Evolutionary conservation across 768 basidiomycete genomes (phyloP).

Genomic region (Suillus luteus): DNA sequence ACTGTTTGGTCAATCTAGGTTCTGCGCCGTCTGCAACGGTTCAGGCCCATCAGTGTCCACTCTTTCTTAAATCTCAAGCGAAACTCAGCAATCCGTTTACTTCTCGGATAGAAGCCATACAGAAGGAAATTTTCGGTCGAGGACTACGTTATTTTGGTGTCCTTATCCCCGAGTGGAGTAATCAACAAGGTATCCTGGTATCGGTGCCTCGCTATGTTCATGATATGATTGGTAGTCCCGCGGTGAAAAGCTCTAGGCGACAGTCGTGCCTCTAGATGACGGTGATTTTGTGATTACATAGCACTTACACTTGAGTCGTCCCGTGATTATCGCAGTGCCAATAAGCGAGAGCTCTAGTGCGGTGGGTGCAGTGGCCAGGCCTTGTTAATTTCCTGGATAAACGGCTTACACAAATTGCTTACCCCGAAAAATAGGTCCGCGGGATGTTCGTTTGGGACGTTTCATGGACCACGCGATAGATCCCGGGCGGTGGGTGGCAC

Average conservation of each 20-base stretch:
- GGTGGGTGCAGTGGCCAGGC: not conserved
- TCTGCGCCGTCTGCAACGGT: not conserved
- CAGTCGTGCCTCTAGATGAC: not conserved
- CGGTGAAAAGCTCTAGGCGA: not conserved
- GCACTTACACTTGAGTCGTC: not conserved
- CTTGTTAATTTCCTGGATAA: constrained; percentile 4
- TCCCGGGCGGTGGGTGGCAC: not conserved
- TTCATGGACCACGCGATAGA: not conserved
- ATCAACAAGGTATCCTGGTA: not conserved
- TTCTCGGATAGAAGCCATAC: constrained; percentile 1
- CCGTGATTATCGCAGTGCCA: constrained; percentile 1
- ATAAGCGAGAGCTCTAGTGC: not conserved
- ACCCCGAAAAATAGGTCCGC: not conserved
- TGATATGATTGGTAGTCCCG: not conserved
- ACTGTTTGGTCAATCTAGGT: not conserved
- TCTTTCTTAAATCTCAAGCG: not conserved
- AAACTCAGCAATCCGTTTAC: not conserved
- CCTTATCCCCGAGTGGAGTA: not conserved
- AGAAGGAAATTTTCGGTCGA: not conserved
- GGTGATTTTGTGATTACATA: not conserved
- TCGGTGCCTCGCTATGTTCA: not conserved
- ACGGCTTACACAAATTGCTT: not conserved
- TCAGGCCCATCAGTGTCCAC: not conserved
- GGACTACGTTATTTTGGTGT: not conserved
- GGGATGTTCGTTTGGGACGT: not conserved